phyloP scores from a whole-genome alignment of 306 rosid genomes.

The Cicer judaicum region DNA sequence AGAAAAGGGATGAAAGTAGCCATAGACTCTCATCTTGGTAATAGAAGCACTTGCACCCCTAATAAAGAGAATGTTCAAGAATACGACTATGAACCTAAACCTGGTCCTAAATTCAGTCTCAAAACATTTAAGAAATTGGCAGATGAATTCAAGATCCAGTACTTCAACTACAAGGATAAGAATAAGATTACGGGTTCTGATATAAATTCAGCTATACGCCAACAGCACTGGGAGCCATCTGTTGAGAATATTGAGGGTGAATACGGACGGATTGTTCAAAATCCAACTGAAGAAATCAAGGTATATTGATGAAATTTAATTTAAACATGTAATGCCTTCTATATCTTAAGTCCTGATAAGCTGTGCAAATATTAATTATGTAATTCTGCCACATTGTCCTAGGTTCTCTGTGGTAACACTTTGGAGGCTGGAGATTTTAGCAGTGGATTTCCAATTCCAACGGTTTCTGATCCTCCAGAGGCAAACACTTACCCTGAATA shows the following conservation, averaged over 20 bases:
- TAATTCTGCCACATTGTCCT: conserved; percentile 45
- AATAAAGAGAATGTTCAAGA: conserved; percentile 46
- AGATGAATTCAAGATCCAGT: conserved; percentile 73
- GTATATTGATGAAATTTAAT: conserved; percentile 47
- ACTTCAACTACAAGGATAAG: conserved; percentile 56
- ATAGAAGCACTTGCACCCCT: conserved; percentile 35
- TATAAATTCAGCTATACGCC: conserved; percentile 35
- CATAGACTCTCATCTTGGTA: conserved; percentile 48
- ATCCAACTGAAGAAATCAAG: conserved; percentile 88
- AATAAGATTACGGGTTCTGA: conserved; percentile 47
- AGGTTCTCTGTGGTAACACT: conserved; percentile 67
- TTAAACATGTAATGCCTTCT: conserved; percentile 40
- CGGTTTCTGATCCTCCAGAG: conserved; percentile 43
- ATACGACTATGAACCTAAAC: conserved; percentile 45
- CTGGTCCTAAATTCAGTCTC: conserved; percentile 67
- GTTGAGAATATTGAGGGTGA: conserved; percentile 83
- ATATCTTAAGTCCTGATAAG: conserved; percentile 38
- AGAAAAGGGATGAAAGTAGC: conserved; percentile 54
- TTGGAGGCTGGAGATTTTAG: conserved; percentile 56
- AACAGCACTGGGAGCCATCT: conserved; percentile 63
- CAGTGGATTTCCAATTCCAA: conserved; percentile 77
- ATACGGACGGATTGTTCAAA: conserved; percentile 71
- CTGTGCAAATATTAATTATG: conserved; percentile 43
- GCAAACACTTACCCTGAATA: conserved; percentile 48
- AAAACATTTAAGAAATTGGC: conserved; percentile 70